phyloP scores from a whole-genome alignment of 768 basidiomycete genomes.

The Tephrocybe sp. region DNA sequence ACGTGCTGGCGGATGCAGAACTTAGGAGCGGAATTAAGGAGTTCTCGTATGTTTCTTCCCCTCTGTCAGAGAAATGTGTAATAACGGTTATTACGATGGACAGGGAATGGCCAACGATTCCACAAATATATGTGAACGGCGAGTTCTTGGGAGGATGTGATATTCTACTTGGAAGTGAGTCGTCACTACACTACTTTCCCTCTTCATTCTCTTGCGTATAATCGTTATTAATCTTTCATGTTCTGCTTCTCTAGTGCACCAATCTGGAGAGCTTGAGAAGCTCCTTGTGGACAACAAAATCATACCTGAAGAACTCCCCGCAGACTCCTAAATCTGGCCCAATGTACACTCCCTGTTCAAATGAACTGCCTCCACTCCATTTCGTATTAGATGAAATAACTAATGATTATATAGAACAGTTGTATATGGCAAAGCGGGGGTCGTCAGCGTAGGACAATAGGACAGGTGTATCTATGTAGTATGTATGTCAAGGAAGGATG shows the following conservation, averaged over 20 bases:
- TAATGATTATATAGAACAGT: not conserved
- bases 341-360: not conserved
- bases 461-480: conserved; percentile 3
- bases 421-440: not conserved
- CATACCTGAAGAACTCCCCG: conserved; percentile 46
- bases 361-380: not conserved
- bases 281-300: conserved; percentile 71
- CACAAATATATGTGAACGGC: conserved; percentile 91
- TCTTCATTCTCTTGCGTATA: not conserved
- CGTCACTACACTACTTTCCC: conserved; percentile 34
- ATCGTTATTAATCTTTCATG: conserved; percentile 1
- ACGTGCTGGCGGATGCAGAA: conserved; percentile 85
- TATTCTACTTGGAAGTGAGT: conserved; percentile 61
- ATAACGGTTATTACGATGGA: not conserved
- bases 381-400: not conserved
- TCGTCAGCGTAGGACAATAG: conserved; percentile 1
- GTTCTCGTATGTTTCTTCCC: conserved; percentile 77
- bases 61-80: not conserved
- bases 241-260: conserved; percentile 76
- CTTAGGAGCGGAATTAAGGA: conserved; percentile 88
- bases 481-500: conserved; percentile 3
- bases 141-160: conserved; percentile 98
- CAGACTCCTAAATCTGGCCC: conserved; percentile 1
- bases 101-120: conserved; percentile 98
- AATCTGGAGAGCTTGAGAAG: conserved; percentile 88